A percentile compares a stretch with the other conserved stretches of the same genome.
phyloP scores from a whole-genome alignment of 1,284 basidiomycete genomes.

The Porodaedalea pini region DNA sequence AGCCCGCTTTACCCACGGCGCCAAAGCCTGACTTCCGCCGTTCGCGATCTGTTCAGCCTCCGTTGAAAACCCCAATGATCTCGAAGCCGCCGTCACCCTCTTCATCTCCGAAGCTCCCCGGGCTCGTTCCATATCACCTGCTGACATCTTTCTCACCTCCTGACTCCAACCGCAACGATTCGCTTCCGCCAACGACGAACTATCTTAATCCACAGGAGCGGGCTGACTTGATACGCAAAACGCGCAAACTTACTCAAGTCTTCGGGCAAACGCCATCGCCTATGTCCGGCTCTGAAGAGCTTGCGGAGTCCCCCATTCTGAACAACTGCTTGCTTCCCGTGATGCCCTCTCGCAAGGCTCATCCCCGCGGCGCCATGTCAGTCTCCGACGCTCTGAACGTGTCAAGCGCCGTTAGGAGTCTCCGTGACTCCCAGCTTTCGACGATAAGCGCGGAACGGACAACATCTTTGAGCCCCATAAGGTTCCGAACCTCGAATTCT shows the following conservation, averaged over 20 bases:
- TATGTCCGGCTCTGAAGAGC: constrained; percentile 34
- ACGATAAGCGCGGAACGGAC: constrained; percentile 6
- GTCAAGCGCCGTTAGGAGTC: neutral
- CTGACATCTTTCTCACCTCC: constrained; percentile 6
- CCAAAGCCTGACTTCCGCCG: constrained; percentile 26
- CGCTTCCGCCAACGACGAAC: constrained; percentile 59
- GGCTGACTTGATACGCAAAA: constrained; percentile 65
- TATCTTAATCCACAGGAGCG: constrained; percentile 63
- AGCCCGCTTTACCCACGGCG: constrained; percentile 25
- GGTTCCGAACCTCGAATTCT: constrained; percentile 31
- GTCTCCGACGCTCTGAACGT: constrained; percentile 8
- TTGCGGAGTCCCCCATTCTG: constrained; percentile 24
- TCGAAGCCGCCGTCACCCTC: constrained; percentile 23
- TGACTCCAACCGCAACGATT: constrained; percentile 2
- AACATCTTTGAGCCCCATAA: constrained; percentile 20
- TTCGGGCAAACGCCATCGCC: constrained; percentile 63
- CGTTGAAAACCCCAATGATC: constrained; percentile 7
- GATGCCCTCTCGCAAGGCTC: constrained; percentile 26
- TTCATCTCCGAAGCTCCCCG: constrained; percentile 23
- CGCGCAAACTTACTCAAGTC: constrained; percentile 73
- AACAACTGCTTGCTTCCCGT: constrained; percentile 27
- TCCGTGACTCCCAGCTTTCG: constrained; percentile 4
- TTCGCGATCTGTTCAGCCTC: constrained; percentile 15
- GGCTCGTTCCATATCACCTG: constrained; percentile 21
- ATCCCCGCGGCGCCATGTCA: constrained; percentile 17